Evolutionary conservation across 2,329 filamentous ascomycete species (phyloP).

Genomic region (Alternaria gansuensis): DNA sequence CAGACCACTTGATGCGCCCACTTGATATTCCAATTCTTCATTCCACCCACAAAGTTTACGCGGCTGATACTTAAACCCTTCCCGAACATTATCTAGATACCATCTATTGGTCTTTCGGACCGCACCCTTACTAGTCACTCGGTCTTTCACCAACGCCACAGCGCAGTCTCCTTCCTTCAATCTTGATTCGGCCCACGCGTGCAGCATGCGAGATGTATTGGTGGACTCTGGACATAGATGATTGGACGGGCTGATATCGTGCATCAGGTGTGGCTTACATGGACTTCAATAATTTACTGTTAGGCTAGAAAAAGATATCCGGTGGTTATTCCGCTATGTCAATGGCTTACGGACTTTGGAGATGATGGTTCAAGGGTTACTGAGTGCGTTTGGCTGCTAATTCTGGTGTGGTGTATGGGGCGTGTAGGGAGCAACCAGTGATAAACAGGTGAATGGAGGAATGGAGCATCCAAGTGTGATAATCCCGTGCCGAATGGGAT

Average conservation of each 20-base stretch:
- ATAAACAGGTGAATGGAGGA: background rate
- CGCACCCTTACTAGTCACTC: background rate
- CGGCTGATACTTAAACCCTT: background rate
- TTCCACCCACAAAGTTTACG: background rate
- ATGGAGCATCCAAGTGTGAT: no score
- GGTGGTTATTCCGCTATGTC: background rate
- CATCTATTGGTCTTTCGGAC: background rate
- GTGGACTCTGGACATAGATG: background rate
- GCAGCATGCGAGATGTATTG: conserved; percentile 2
- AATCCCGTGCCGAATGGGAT: no score
- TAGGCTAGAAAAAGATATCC: background rate
- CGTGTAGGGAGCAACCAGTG: background rate
- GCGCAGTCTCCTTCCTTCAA: background rate
- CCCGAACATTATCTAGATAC: background rate
- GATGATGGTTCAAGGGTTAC: background rate
- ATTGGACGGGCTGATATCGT: conserved; percentile 3
- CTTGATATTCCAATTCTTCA: background rate
- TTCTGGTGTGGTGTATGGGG: background rate
- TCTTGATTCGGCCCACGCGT: background rate
- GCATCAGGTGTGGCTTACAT: conserved; percentile 1
- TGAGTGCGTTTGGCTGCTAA: background rate
- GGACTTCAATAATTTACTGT: background rate
- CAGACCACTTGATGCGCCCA: background rate
- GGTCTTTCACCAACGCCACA: background rate
- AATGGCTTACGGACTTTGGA: background rate